Percentiles rank a stretch among this genome's conserved stretches.
Evolutionary conservation across 2,329 filamentous ascomycete genomes (phyloP).

Genomic region (Aspergillus cejpii): DNA sequence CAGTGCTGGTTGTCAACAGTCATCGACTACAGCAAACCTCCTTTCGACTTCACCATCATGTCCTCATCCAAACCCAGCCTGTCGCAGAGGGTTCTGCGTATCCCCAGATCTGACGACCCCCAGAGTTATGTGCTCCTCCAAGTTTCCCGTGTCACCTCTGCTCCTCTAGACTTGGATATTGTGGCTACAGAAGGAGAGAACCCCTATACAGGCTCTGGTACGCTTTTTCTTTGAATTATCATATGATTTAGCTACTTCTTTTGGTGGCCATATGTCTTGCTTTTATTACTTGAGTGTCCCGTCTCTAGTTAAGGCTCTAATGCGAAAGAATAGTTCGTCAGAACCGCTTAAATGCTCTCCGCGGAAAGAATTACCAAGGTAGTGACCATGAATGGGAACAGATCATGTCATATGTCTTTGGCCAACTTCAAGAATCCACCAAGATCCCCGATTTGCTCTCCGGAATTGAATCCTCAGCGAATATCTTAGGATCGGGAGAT

Average conservation of each 20-base stretch:
- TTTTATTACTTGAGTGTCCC: no score
- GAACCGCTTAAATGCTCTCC: slow-evolving; percentile 32
- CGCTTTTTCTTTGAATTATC: slow-evolving; percentile 2
- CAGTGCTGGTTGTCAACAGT: not conserved
- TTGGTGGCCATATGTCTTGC: not conserved
- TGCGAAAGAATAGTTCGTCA: slow-evolving; percentile 30
- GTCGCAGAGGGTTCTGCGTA: slow-evolving; percentile 41
- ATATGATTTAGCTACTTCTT: not conserved
- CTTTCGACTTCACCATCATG: slow-evolving; percentile 6
- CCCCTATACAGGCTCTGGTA: slow-evolving; percentile 47
- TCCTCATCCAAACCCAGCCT: slow-evolving; percentile 8
- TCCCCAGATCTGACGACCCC: slow-evolving; percentile 43
- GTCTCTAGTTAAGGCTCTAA: slow-evolving; percentile 7
- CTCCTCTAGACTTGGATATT: slow-evolving; percentile 48
- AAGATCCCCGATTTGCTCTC: slow-evolving; percentile 15
- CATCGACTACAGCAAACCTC: not conserved
- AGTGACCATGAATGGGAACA: slow-evolving; percentile 39
- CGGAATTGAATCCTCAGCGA: slow-evolving; percentile 32
- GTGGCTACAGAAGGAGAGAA: slow-evolving; percentile 53
- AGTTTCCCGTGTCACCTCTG: slow-evolving; percentile 35
- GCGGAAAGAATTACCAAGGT: slow-evolving; percentile 40
- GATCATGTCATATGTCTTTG: slow-evolving; percentile 33
- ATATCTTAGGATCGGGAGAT: slow-evolving; percentile 19
- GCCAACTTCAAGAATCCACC: slow-evolving; percentile 19
- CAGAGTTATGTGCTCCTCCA: slow-evolving; percentile 46